Percentiles rank a stretch among this genome's conserved stretches.
Conservation (phyloP, 805 yeast genomes). For the Schwanniomyces vanrijiae region DNA sequence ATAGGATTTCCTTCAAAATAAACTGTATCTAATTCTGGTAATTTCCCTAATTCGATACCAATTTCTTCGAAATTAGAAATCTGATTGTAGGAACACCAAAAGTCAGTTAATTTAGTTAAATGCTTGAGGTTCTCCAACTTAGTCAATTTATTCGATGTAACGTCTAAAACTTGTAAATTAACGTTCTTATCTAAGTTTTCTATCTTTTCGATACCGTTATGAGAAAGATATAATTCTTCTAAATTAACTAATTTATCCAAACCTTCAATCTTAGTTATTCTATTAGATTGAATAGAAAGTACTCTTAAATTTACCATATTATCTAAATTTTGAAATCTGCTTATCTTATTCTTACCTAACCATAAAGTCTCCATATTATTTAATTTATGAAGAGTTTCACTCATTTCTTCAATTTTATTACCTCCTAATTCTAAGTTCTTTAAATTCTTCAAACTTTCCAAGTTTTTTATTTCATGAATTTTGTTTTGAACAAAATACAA, state of each 20-base stretch:
- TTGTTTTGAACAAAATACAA: constrained; percentile 88
- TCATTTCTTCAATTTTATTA: constrained; percentile 61
- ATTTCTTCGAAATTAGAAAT: constrained; percentile 69
- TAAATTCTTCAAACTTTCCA: constrained; percentile 56
- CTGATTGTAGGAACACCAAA: constrained; percentile 88
- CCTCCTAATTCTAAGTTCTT: constrained; percentile 88
- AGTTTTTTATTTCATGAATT: constrained; percentile 67
- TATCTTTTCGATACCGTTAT: constrained; percentile 72
- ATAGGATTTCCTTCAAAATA: constrained; percentile 94
- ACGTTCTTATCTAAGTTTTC: constrained; percentile 74
- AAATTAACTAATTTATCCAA: constrained; percentile 67
- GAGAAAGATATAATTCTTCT: constrained; percentile 86
- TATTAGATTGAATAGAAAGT: constrained; percentile 85
- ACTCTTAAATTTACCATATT: constrained; percentile 63
- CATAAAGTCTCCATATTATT: constrained; percentile 71
- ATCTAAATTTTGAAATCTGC: constrained; percentile 60
- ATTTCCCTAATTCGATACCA: constrained; percentile 58
- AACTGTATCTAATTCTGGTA: constrained; percentile 76
- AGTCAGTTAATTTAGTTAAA: constrained; percentile 73
- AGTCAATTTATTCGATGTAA: constrained; percentile 70
- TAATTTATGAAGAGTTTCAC: constrained; percentile 56
- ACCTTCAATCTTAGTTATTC: constrained; percentile 77
- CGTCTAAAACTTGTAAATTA: constrained; percentile 73
- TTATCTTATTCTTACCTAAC: constrained; percentile 87
- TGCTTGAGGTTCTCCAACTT: constrained; percentile 65